Conservation (phyloP, 305 asterid genomes). For the Solanum aculeatissimum region DNA sequence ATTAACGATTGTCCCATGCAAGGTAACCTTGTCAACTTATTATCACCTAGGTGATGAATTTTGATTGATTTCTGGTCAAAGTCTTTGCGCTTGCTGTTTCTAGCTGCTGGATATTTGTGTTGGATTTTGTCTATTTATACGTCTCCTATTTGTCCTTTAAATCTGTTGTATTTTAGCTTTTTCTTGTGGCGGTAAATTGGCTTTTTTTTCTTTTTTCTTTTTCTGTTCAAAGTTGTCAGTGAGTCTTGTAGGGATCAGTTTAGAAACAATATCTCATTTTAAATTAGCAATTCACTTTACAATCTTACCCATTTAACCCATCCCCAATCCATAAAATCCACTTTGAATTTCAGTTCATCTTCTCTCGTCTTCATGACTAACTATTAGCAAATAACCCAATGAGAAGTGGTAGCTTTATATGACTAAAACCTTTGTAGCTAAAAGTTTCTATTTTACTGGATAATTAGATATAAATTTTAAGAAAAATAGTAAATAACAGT, state of each 20-base stretch:
- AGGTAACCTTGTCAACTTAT: neutral
- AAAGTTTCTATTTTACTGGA: no score
- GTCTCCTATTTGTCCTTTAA: neutral
- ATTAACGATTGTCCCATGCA: neutral
- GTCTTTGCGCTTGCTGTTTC: neutral
- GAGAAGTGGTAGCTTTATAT: no score
- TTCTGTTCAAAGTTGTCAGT: neutral
- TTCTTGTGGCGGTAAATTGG: neutral
- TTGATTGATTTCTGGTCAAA: neutral
- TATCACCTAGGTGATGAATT: neutral
- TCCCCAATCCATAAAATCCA: no score
- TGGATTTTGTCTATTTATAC: neutral
- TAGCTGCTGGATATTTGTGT: neutral
- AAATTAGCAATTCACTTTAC: neutral
- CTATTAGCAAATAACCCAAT: no score
- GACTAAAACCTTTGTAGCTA: no score
- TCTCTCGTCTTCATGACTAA: no score
- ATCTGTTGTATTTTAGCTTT: neutral
- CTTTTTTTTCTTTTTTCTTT: no score
- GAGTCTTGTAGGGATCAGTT: neutral
- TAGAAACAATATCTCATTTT: neutral
- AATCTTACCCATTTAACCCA: neutral
- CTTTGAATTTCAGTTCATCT: no score
- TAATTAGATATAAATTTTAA: no score
- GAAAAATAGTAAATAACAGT: no score